These are phyloP conservation scores for Closterium sp. DNA, from an alignment of 139 green algal genomes.

Conservation along the genomic window DNA sequence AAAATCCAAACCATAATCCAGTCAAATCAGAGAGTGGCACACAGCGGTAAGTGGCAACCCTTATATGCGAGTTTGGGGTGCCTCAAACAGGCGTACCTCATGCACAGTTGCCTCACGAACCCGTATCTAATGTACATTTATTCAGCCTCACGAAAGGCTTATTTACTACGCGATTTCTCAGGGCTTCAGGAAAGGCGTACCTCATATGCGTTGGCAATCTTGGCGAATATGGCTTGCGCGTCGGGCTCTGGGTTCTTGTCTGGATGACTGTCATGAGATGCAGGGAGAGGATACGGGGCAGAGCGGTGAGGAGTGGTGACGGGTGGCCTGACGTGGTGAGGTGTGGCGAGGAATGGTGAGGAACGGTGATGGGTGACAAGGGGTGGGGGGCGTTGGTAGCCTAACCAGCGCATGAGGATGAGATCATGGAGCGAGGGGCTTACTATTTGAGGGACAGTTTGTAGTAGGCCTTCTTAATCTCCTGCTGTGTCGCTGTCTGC, in stretches of 20 bases:
- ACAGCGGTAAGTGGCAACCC: too few relatives aligned
- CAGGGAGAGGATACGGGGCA: neutral
- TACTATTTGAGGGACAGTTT: slow-evolving; percentile 51
- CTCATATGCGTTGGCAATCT: slow-evolving; percentile 47
- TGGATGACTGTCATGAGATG: slow-evolving; percentile 12
- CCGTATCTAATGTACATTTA: too few relatives aligned
- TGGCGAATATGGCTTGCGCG: slow-evolving; percentile 26
- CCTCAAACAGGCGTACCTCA: too few relatives aligned
- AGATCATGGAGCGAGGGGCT: too few relatives aligned
- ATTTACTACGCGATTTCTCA: too few relatives aligned
- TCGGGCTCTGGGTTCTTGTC: slow-evolving; percentile 49
- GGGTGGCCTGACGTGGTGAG: neutral
- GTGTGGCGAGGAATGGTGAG: neutral
- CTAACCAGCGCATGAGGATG: too few relatives aligned
- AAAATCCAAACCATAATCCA: too few relatives aligned
- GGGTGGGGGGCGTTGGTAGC: too few relatives aligned
- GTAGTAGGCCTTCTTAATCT: slow-evolving; percentile 51
- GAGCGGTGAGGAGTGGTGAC: neutral
- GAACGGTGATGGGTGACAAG: neutral
- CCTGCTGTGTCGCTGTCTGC: slow-evolving; percentile 29
- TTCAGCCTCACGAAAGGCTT: too few relatives aligned
- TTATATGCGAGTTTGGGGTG: too few relatives aligned
- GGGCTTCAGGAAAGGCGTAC: neutral
- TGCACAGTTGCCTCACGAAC: too few relatives aligned
- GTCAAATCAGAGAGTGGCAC: too few relatives aligned